Percentiles rank a stretch among this genome's conserved stretches.
Conservation (phyloP, 2,329 filamentous ascomycete species). For the Paecilomyces formosus region DNA sequence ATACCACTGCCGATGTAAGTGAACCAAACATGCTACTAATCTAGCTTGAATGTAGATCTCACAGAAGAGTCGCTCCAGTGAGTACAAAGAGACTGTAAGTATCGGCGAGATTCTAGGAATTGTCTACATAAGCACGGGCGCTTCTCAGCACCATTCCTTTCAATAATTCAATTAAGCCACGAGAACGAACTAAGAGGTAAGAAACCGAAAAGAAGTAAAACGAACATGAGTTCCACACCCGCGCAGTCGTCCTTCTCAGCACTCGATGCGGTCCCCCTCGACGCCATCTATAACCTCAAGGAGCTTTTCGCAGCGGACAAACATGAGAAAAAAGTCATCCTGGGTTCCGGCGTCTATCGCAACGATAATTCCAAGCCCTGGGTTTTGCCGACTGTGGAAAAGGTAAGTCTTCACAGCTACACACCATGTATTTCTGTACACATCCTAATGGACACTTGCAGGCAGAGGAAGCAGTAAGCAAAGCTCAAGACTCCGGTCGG, state of each 20-base stretch:
- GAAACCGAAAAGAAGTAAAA: background rate
- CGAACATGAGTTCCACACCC: background rate
- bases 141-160: background rate
- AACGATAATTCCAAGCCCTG: background rate
- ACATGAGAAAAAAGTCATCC: background rate
- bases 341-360: background rate
- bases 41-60: background rate
- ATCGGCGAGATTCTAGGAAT: background rate
- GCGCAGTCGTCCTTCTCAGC: background rate
- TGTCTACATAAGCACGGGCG: background rate
- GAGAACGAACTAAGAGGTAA: background rate
- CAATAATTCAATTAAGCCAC: background rate
- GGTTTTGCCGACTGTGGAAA: background rate
- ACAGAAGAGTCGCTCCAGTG: background rate
- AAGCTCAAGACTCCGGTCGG: conserved; percentile 38
- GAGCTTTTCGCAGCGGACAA: background rate
- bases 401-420: background rate
- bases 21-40: too few relatives aligned
- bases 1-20: too few relatives aligned
- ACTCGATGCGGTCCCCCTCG: background rate
- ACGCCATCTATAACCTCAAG: background rate
- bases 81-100: background rate
- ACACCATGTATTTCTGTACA: background rate
- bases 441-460: background rate
- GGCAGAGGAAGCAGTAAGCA: background rate